Evolutionary conservation across 768 basidiomycete genomes (phyloP), one percentile per base, ranked within the genome.

Genomic region (Phanerochaete carnosa): DNA sequence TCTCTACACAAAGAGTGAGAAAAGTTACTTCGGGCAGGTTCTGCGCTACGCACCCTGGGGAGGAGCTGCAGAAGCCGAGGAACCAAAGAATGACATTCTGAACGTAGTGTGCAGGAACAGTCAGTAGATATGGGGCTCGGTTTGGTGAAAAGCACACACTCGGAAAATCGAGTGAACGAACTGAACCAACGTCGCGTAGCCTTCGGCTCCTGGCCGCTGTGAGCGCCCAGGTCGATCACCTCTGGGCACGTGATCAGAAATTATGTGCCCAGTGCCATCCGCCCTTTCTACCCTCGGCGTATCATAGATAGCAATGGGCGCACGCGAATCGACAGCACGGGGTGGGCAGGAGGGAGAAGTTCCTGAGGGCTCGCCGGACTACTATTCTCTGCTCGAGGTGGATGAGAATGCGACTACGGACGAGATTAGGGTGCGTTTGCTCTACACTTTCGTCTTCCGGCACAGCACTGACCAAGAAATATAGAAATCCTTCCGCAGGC

Each of bases 371-470:
- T 66, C 72, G 8, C 72, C 80, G 19, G 89, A 95, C 69, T 96
- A 95, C 72, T 97, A 97, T 70, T 77, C 88, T 55, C 80, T 96
- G 16, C 78, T 97, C 3, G 86, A 86, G 45, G 82, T 97, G 1
- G 85, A 87, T 39, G 94, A 95, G 68, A 82, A 85, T 59, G 95
- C 94, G 1, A 89, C 88, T 1, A 73, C 81, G 22, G 94, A 95
- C 45, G 95, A 98, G 71, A 96, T 98, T 75, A 95, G 89, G 82
- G 95, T 86, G 45, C 60, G 77, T 43, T 8, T 45, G 29, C 2
- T 29, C 55, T 23, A 39, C n/a, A 25, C 28, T 12, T 47, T 35
- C 22, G 11, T 43, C 29, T 45, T 54, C 49, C 25, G 26, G n/a
- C 8, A 3, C n/a, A 8, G 23, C 9, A 22, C 46, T 59, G 49